Evolutionary conservation across 2,329 filamentous ascomycete genomes (phyloP).

Genomic region (Tolypocladium inflatum): DNA sequence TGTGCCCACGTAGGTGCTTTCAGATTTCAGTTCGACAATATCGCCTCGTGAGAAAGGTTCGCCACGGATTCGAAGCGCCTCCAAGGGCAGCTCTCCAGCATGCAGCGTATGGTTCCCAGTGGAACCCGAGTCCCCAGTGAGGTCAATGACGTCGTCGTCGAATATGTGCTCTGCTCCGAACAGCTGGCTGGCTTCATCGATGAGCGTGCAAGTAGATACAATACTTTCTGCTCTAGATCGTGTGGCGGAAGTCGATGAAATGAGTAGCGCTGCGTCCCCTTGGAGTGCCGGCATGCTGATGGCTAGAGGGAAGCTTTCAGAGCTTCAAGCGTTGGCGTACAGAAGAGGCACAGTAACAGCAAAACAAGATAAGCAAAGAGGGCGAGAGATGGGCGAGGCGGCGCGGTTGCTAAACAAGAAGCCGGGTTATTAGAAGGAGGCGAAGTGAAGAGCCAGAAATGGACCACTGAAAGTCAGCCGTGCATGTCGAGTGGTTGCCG

Average conservation of each 20-base stretch:
- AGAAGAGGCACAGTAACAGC: no score
- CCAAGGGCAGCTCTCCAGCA: slow-evolving; percentile 13
- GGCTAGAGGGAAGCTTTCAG: background rate
- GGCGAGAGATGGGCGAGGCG: no score
- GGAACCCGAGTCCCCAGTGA: slow-evolving; percentile 17
- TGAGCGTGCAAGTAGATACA: slow-evolving; percentile 13
- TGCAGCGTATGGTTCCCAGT: slow-evolving; percentile 5
- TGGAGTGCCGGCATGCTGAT: background rate
- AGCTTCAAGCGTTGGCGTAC: no score
- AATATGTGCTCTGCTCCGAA: slow-evolving; percentile 2
- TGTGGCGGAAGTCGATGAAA: background rate
- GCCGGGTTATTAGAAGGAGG: no score
- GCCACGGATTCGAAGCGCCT: slow-evolving; percentile 4
- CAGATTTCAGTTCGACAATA: slow-evolving; percentile 17
- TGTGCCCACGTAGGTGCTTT: slow-evolving; percentile 8
- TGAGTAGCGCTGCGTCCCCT: background rate
- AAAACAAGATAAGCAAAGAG: no score
- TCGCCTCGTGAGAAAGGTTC: slow-evolving; percentile 11
- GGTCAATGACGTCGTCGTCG: slow-evolving; percentile 21
- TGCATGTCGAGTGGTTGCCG: background rate
- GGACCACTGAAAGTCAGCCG: background rate
- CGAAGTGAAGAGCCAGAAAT: background rate
- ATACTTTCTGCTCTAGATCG: background rate
- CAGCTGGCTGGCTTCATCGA: background rate
- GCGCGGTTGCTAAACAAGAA: no score